Evolutionary conservation across 306 rosid species (phyloP).

Genomic region (Castanea sativa): DNA sequence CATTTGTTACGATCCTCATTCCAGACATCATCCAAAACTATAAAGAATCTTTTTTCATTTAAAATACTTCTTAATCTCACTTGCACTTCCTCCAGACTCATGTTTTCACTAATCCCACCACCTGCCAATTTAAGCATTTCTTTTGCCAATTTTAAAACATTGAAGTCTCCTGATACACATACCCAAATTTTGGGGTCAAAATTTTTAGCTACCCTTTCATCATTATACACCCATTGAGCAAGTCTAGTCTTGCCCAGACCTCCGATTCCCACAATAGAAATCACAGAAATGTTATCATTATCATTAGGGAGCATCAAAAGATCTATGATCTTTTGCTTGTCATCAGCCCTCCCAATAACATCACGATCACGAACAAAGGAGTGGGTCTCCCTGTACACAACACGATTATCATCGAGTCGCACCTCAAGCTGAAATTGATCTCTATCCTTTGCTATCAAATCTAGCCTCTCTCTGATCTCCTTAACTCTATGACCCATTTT

Average conservation of each 20-base stretch:
- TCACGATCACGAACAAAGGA: constrained; percentile 28
- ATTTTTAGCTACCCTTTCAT: not conserved
- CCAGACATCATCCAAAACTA: constrained; percentile 53
- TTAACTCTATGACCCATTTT: not conserved
- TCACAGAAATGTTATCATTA: not conserved
- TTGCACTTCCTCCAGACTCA: not conserved
- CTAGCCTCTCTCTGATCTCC: not conserved
- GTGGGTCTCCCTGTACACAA: constrained; percentile 7
- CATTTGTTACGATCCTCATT: constrained; percentile 30
- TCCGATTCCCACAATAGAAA: constrained; percentile 25
- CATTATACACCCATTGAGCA: constrained; percentile 27
- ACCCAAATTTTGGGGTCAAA: constrained; percentile 23
- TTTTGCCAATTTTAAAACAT: not conserved
- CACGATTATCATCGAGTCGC: not conserved
- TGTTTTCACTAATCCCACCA: not conserved
- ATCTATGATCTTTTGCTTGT: constrained; percentile 12
- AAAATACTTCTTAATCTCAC: not conserved
- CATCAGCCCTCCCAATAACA: constrained; percentile 36
- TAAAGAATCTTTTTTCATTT: constrained; percentile 4
- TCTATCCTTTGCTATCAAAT: not conserved
- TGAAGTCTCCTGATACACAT: constrained; percentile 12
- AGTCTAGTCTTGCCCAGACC: constrained; percentile 34
- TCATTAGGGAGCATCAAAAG: constrained; percentile 1
- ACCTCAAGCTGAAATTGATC: not conserved
- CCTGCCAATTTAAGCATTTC: constrained; percentile 6